Evolutionary conservation across 495 filamentous ascomycete species (phyloP).

Genomic region (Penicillium herquei): DNA sequence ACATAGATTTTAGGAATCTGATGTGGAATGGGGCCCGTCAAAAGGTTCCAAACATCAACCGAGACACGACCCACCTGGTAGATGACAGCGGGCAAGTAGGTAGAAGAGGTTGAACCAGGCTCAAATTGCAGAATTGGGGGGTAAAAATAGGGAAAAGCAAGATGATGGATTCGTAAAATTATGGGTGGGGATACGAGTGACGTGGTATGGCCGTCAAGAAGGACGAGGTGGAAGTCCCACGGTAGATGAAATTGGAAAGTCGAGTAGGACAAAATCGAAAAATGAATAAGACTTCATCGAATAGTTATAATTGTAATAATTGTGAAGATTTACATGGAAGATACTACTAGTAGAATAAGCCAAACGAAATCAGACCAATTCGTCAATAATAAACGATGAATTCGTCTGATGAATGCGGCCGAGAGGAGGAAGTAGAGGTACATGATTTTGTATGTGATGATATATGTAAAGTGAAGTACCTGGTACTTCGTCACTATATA

Average conservation of each 20-base stretch:
- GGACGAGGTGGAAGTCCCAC: conserved; percentile 10
- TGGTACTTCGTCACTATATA: too few species aligned
- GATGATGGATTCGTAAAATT: conserved; percentile 11
- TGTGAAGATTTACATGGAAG: too few species aligned
- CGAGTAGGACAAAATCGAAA: neutral
- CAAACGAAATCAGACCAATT: too few species aligned
- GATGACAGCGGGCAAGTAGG: neutral
- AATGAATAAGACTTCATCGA: neutral
- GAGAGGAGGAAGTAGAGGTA: too few species aligned
- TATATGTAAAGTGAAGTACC: too few species aligned
- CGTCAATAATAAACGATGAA: too few species aligned
- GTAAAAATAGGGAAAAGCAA: conserved; percentile 9
- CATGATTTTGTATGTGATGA: too few species aligned
- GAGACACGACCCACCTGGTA: conserved; percentile 2
- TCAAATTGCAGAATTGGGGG: neutral
- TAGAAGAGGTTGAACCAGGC: too few species aligned
- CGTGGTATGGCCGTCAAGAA: conserved; percentile 21
- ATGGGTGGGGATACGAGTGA: conserved; percentile 18
- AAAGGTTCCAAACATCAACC: neutral
- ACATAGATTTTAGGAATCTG: conserved; percentile 7
- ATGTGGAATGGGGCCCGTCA: conserved; percentile 9
- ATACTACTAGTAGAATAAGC: too few species aligned
- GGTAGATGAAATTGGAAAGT: conserved; percentile 5
- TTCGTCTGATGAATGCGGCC: too few species aligned
- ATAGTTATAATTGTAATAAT: neutral